Conservation (phyloP, 1,284 basidiomycete species). For the Porphyrellus sp. region DNA sequence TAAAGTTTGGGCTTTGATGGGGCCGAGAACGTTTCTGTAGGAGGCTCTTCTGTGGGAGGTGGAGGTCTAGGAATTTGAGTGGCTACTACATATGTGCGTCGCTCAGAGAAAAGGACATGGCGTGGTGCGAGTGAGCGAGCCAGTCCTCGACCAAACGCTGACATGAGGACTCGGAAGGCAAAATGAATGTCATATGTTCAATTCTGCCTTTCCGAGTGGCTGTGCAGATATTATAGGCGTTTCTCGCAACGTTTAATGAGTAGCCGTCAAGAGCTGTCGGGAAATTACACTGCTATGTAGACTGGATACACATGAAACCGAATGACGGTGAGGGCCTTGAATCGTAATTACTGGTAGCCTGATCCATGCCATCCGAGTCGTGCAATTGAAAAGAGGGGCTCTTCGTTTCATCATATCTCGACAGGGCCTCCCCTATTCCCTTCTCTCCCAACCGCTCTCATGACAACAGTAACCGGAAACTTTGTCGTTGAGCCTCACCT, state of each 20-base stretch:
- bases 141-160: slow-evolving; percentile 12
- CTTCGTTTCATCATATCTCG: slow-evolving; percentile 40
- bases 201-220: slow-evolving; percentile 36
- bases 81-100: slow-evolving; percentile 16
- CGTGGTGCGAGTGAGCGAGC: slow-evolving; percentile 8
- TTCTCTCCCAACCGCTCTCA: not conserved
- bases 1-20: slow-evolving; percentile 37
- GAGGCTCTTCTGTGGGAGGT: slow-evolving; percentile 23
- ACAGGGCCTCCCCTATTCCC: slow-evolving; percentile 36
- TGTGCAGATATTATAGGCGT: too few species aligned
- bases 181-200: slow-evolving; percentile 2
- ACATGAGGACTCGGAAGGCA: slow-evolving; percentile 14
- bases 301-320: too few species aligned
- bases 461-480: slow-evolving; percentile 8
- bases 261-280: too few species aligned
- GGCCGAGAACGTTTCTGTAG: slow-evolving; percentile 31
- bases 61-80: slow-evolving; percentile 26
- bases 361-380: too few species aligned
- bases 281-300: too few species aligned
- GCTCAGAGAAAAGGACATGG: slow-evolving; percentile 8
- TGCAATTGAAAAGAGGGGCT: too few species aligned
- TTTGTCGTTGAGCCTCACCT: slow-evolving; percentile 15
- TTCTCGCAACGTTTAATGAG: too few species aligned
- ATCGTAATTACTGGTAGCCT: too few species aligned
- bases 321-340: too few species aligned